These are phyloP conservation scores for Malus hybrid DNA, from an alignment of 331 rosid genomes.

Conservation along the genomic window DNA sequence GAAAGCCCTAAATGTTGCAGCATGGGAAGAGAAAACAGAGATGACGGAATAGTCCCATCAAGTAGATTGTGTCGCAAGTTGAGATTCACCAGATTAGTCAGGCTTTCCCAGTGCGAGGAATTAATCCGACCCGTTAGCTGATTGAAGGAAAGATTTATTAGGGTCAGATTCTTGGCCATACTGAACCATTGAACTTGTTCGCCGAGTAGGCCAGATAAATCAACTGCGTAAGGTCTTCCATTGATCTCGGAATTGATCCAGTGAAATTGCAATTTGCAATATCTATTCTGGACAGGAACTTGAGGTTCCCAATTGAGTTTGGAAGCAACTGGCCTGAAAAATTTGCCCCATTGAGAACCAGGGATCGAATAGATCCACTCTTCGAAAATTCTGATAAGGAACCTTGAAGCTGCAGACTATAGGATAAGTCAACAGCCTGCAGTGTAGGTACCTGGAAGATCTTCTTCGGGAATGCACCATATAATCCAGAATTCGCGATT, in stretches of 20 bases:
- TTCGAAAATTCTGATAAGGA: slow-evolving; percentile 17
- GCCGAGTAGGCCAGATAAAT: rapidly evolving
- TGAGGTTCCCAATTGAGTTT: slow-evolving; percentile 11
- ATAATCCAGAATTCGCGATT: neutral
- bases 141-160: slow-evolving; percentile 19
- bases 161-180: slow-evolving; percentile 13
- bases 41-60: slow-evolving; percentile 3
- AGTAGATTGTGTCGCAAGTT: slow-evolving; percentile 9
- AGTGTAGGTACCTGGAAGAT: no score
- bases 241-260: slow-evolving; percentile 15
- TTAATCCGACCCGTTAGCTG: neutral
- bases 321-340: neutral
- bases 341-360: no score
- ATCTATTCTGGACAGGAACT: neutral
- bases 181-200: slow-evolving; percentile 21
- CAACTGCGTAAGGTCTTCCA: neutral
- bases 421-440: no score
- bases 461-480: no score
- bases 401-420: neutral
- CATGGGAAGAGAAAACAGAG: neutral
- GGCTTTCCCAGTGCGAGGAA: slow-evolving; percentile 6
- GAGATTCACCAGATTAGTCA: neutral
- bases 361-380: slow-evolving; percentile 4
- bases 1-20: neutral
- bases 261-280: slow-evolving; percentile 1